These are phyloP conservation scores for Arthrobotrys sphaeroides DNA, from an alignment of 2,329 filamentous ascomycete species.

Conservation along the genomic window DNA sequence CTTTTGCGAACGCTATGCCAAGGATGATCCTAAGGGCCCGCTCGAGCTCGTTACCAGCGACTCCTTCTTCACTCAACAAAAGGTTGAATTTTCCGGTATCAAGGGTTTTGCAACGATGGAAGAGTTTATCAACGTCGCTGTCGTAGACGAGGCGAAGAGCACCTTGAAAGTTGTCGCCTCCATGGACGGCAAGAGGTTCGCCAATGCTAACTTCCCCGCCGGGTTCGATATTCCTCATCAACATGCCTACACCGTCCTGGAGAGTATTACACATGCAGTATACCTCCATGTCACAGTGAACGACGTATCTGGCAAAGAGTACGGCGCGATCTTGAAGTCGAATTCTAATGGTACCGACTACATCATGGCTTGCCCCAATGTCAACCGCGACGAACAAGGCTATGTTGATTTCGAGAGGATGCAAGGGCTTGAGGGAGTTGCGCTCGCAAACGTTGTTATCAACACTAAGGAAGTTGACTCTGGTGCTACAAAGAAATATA, in stretches of 20 bases:
- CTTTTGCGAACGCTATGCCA: constrained; percentile 71
- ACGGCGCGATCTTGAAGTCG: constrained; percentile 92
- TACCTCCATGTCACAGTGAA: constrained; percentile 92
- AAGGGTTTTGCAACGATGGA: constrained; percentile 92
- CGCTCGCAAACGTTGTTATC: constrained; percentile 82
- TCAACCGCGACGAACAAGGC: constrained; percentile 79
- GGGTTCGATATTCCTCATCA: constrained; percentile 83
- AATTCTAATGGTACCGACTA: constrained; percentile 98
- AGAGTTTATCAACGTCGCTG: constrained; percentile 92
- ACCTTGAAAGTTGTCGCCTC: constrained; percentile 82
- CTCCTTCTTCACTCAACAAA: constrained; percentile 74
- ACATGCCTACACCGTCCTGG: constrained; percentile 88
- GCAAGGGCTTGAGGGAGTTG: constrained; percentile 87
- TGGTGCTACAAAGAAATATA: constrained; percentile 78
- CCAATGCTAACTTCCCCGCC: constrained; percentile 82
- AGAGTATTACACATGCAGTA: constrained; percentile 92
- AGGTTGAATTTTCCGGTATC: constrained; percentile 74
- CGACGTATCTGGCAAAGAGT: constrained; percentile 71
- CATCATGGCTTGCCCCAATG: constrained; percentile 79
- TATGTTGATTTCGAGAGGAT: constrained; percentile 98
- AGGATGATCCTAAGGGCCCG: constrained; percentile 72
- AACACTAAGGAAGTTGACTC: constrained; percentile 74
- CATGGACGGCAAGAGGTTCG: constrained; percentile 83
- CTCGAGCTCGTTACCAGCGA: constrained; percentile 78
- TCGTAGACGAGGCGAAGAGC: constrained; percentile 71